phyloP scores from a whole-genome alignment of 2,329 filamentous ascomycete species.

The Fusarium bulbicola region DNA sequence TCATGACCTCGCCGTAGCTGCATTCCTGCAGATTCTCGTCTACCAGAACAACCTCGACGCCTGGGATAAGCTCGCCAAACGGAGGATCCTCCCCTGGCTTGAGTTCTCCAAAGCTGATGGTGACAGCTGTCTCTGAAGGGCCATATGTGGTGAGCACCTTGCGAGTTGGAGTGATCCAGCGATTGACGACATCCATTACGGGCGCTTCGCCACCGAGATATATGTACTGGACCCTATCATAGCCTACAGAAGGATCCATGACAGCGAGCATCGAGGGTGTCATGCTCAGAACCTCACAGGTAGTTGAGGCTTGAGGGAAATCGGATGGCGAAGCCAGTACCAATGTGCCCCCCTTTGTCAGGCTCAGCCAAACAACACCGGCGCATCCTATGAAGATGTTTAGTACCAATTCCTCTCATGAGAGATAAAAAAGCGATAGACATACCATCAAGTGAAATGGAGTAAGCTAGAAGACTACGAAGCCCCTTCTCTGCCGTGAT shows the following conservation, averaged over 20 bases:
- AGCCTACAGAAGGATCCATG: background rate
- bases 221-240: background rate
- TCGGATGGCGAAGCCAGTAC: background rate
- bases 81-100: background rate
- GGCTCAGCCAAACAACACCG: background rate
- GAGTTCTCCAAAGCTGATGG: background rate
- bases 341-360: background rate
- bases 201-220: background rate
- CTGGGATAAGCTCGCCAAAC: background rate
- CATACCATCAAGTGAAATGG: background rate
- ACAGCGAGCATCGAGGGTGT: background rate
- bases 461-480: background rate
- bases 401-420: background rate
- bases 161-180: background rate
- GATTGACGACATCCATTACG: background rate
- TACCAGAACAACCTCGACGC: background rate
- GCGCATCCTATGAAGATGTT: background rate
- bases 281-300: background rate
- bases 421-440: background rate
- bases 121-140: background rate
- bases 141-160: background rate
- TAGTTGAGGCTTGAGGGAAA: background rate
- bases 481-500: background rate
- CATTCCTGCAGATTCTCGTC: background rate
- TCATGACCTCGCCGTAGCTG: background rate